Percentiles rank a stretch among this genome's conserved stretches.
Conservation (phyloP, 1,139 yeast genomes). For the Trichomonascaceae sp. region DNA sequence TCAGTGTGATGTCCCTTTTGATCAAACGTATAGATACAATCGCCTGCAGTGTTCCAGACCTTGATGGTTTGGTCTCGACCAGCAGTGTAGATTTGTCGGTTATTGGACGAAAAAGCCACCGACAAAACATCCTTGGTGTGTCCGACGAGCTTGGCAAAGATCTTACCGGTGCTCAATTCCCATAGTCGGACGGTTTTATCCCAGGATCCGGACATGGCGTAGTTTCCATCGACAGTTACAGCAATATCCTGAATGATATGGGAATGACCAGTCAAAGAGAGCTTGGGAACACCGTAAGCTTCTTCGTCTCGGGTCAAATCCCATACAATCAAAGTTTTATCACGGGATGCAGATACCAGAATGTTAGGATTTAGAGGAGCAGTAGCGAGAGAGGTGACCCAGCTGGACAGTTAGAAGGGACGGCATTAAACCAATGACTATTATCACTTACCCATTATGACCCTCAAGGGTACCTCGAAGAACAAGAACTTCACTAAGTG, state of each 20-base stretch:
- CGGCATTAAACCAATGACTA: background rate
- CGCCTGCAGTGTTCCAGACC: constrained; percentile 99
- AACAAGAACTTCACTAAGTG: constrained; percentile 79
- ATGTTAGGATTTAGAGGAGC: constrained; percentile 98
- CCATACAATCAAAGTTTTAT: constrained; percentile 98
- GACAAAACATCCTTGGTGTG: constrained; percentile 97
- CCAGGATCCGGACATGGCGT: constrained; percentile 99
- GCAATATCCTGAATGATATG: constrained; percentile 98
- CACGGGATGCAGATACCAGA: constrained; percentile 98
- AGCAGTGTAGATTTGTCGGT: constrained; percentile 98
- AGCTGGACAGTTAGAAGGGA: constrained; percentile 28
- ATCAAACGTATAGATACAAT: constrained; percentile 86
- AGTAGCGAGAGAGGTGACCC: constrained; percentile 99
- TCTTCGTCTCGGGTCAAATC: constrained; percentile 95
- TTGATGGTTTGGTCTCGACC: constrained; percentile 98
- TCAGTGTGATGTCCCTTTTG: constrained; percentile 76
- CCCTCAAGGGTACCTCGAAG: constrained; percentile 99
- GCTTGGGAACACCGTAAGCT: constrained; percentile 97
- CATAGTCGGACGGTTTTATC: constrained; percentile 98
- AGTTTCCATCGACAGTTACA: constrained; percentile 97
- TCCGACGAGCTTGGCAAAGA: constrained; percentile 94
- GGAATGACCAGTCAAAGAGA: constrained; percentile 96
- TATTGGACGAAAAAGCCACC: constrained; percentile 93
- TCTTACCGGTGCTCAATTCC: constrained; percentile 94
- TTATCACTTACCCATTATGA: constrained; percentile 23